A percentile compares a stretch with the other conserved stretches of the same genome.
phyloP scores from a whole-genome alignment of 2,329 filamentous ascomycete species.

The Rhynchosporium agropyri region DNA sequence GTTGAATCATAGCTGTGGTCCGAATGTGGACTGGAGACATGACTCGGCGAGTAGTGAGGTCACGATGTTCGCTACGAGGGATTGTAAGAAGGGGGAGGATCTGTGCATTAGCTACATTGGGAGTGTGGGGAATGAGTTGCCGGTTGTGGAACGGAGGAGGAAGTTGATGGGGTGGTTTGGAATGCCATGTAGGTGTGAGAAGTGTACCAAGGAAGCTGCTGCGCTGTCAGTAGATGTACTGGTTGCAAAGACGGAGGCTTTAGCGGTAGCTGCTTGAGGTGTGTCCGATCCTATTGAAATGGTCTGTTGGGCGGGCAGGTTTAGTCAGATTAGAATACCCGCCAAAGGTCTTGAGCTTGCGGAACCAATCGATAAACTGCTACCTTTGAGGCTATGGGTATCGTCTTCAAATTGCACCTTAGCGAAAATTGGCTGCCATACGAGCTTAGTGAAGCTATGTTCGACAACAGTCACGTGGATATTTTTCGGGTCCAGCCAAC shows the following conservation, averaged over 20 bases:
- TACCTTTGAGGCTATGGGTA: no score
- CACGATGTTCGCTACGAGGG: conserved; percentile 35
- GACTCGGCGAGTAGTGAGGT: conserved; percentile 34
- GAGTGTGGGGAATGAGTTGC: conserved; percentile 20
- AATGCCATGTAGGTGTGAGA: conserved; percentile 31
- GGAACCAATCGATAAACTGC: no score
- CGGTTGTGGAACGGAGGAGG: conserved; percentile 22
- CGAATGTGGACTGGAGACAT: conserved; percentile 41
- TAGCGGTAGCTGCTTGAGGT: conserved; percentile 1
- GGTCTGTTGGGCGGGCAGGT: neutral
- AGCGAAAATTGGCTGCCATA: no score
- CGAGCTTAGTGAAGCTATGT: no score
- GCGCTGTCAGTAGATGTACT: neutral
- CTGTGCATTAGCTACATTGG: conserved; percentile 38
- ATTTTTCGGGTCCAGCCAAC: no score
- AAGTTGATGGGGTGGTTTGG: conserved; percentile 34
- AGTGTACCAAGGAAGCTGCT: conserved; percentile 24
- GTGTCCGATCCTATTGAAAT: no score
- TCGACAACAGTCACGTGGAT: no score
- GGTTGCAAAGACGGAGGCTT: neutral
- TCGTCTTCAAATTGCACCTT: no score
- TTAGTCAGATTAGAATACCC: neutral
- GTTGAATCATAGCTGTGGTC: conserved; percentile 43
- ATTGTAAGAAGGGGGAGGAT: conserved; percentile 35
- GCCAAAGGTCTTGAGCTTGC: neutral